Conservation (phyloP, 2,329 filamentous ascomycete species). For the Tricladium varicosporioides region DNA sequence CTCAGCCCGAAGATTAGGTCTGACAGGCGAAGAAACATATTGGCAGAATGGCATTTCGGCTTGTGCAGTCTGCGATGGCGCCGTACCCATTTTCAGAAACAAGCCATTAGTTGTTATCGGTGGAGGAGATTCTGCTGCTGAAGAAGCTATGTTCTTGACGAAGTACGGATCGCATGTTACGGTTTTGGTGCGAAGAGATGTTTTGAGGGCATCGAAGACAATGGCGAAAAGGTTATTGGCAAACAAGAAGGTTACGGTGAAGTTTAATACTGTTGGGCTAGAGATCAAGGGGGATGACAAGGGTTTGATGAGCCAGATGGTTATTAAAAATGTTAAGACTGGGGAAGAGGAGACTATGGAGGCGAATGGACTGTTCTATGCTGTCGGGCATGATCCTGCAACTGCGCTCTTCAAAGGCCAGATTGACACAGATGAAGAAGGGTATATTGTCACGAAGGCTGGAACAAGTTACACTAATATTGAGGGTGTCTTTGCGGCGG, state of each 20-base stretch:
- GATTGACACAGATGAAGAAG: constrained; percentile 82
- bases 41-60: constrained; percentile 97
- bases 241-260: constrained; percentile 87
- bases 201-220: constrained; percentile 82
- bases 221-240: constrained; percentile 83
- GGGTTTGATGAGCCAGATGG: constrained; percentile 84
- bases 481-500: constrained; percentile 91
- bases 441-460: constrained; percentile 85
- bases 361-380: constrained; percentile 94
- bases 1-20: constrained; percentile 78
- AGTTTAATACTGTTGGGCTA: constrained; percentile 77
- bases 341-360: constrained; percentile 80
- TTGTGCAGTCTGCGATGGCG: constrained; percentile 96
- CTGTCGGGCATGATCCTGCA: constrained; percentile 93
- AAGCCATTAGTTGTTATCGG: constrained; percentile 95
- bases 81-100: constrained; percentile 94
- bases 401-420: constrained; percentile 89
- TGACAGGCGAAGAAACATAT: constrained; percentile 89
- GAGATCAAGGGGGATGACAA: constrained; percentile 84
- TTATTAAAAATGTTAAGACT: constrained; percentile 75
- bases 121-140: constrained; percentile 92
- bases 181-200: constrained; percentile 85
- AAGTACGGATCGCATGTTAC: constrained; percentile 97
- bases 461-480: constrained; percentile 87
- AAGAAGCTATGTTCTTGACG: constrained; percentile 95